Conservation (phyloP, 148 eudicot genomes). For the Agrostemma githago region DNA sequence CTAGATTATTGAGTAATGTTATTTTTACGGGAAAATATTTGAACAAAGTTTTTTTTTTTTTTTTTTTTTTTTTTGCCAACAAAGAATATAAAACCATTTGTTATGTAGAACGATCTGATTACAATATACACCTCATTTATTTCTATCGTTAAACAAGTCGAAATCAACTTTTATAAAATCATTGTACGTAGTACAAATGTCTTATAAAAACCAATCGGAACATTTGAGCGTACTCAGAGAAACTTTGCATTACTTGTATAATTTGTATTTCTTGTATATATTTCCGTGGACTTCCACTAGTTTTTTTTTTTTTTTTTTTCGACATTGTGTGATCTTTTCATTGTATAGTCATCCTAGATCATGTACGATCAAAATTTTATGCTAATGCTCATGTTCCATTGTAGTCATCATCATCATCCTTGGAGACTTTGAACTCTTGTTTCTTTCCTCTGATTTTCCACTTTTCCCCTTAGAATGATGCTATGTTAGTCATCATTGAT, state of each 20-base stretch:
- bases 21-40: too few species aligned
- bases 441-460: not conserved
- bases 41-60: too few species aligned
- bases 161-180: not conserved
- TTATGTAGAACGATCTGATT: not conserved
- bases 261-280: not conserved
- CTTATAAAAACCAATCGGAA: not conserved
- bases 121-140: too few species aligned
- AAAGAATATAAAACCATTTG: not conserved
- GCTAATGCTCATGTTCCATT: not conserved
- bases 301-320: not conserved
- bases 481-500: conserved; percentile 7
- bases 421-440: not conserved
- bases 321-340: not conserved
- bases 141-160: not conserved
- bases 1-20: too few species aligned
- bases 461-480: not conserved
- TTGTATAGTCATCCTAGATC: not conserved
- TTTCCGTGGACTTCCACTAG: not conserved
- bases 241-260: not conserved
- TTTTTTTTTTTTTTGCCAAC: too few species aligned
- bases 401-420: not conserved
- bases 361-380: not conserved
- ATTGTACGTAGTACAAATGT: too few species aligned
- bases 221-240: not conserved